A percentile compares a stretch with the other conserved stretches of the same genome.
Conservation (phyloP, 2,329 filamentous ascomycete genomes). For the Ophiostoma populinum region DNA sequence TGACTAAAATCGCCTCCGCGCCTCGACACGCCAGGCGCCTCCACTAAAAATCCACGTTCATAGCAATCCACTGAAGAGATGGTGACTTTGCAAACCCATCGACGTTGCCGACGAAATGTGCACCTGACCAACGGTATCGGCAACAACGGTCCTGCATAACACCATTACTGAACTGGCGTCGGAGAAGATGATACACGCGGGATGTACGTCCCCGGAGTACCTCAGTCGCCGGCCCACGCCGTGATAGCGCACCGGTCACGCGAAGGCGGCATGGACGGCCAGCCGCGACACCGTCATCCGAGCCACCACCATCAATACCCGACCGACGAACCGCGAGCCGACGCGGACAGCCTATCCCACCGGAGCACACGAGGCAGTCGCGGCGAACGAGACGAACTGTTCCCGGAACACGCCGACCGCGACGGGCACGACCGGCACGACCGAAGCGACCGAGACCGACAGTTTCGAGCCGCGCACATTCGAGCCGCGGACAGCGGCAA, state of each 20-base stretch:
- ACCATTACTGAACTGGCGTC: slow-evolving; percentile 17
- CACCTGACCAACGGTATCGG: slow-evolving; percentile 22
- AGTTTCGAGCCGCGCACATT: too few relatives aligned
- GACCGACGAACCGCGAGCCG: too few relatives aligned
- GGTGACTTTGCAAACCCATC: slow-evolving; percentile 12
- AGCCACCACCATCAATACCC: slow-evolving; percentile 7
- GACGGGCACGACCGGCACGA: not conserved
- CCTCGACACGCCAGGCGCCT: not conserved
- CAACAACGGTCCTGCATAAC: slow-evolving; percentile 13
- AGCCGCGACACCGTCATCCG: slow-evolving; percentile 11
- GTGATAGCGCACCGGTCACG: slow-evolving; percentile 14
- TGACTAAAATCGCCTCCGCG: too few relatives aligned
- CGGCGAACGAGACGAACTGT: not conserved
- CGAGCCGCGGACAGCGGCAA: too few relatives aligned
- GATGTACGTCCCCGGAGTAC: slow-evolving; percentile 18
- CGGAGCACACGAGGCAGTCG: not conserved
- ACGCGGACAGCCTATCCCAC: too few relatives aligned
- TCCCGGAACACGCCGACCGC: too few relatives aligned
- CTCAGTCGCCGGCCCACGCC: slow-evolving; percentile 13
- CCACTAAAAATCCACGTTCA: slow-evolving; percentile 5
- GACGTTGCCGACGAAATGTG: slow-evolving; percentile 19
- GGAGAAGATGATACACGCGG: slow-evolving; percentile 18
- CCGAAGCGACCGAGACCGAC: slow-evolving; percentile 1
- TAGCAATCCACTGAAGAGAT: slow-evolving; percentile 12
- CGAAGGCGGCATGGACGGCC: slow-evolving; percentile 11